phyloP scores from a whole-genome alignment of 192 early-diverging fungal species.

The Coemansia sp. region DNA sequence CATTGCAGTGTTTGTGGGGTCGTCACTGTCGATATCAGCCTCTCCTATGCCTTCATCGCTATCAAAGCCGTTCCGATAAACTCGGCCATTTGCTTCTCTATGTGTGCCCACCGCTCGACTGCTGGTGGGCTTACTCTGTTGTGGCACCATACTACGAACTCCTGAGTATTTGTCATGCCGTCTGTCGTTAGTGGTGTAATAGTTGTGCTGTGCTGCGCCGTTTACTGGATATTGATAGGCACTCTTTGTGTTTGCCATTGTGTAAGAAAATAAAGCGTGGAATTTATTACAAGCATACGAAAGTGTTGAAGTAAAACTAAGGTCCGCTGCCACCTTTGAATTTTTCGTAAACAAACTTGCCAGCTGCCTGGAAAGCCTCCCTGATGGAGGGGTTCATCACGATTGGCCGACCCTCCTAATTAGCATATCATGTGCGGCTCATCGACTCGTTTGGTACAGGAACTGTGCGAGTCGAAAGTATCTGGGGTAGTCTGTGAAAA shows the following conservation, averaged over 20 bases:
- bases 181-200: neutral
- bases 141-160: neutral
- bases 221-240: neutral
- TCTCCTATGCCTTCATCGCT: constrained; percentile 6
- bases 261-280: neutral
- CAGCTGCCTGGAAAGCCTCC: neutral
- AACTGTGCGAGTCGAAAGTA: neutral
- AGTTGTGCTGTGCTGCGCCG: neutral
- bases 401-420: neutral
- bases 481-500: neutral
- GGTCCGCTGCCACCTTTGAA: neutral
- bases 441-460: neutral
- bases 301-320: neutral
- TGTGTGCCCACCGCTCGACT: neutral
- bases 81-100: neutral
- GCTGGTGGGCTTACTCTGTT: neutral
- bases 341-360: neutral
- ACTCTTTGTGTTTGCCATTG: neutral
- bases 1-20: constrained; percentile 55
- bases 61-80: neutral
- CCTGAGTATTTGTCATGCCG: neutral
- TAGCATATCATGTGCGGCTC: neutral
- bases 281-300: neutral
- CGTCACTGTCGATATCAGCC: constrained; percentile 27
- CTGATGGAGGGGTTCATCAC: neutral